These are phyloP conservation scores for Royoungia palumana DNA, from an alignment of 768 basidiomycete genomes.

Conservation along the genomic window DNA sequence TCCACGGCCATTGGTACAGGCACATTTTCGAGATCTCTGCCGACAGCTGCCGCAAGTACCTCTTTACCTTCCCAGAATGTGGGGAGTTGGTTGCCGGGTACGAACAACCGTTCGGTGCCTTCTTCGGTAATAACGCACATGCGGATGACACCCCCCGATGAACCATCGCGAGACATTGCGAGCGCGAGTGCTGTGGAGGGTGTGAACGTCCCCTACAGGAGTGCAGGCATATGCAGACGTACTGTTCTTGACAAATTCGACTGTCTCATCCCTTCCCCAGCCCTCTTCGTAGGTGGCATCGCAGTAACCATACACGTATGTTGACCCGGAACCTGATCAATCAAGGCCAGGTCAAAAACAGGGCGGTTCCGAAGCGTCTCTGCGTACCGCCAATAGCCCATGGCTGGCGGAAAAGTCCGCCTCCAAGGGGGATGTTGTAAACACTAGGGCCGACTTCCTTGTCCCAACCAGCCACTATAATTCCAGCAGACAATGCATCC, in stretches of 20 bases:
- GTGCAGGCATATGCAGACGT: constrained; percentile 31
- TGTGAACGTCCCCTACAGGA: constrained; percentile 2
- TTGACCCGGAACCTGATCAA: constrained; percentile 81
- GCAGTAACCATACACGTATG: constrained; percentile 98
- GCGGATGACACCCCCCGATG: constrained; percentile 94
- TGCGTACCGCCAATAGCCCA: constrained; percentile 95
- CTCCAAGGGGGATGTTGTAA: constrained; percentile 95
- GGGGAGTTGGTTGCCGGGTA: constrained; percentile 87
- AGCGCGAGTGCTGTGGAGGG: constrained; percentile 70
- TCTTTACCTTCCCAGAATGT: constrained; percentile 87
- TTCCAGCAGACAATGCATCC: constrained; percentile 82
- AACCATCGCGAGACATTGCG: constrained; percentile 97
- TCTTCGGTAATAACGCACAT: constrained; percentile 97
- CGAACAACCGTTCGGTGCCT: constrained; percentile 86
- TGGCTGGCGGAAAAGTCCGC: constrained; percentile 93
- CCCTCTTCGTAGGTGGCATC: constrained; percentile 96
- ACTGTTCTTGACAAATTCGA: constrained; percentile 97
- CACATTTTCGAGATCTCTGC: constrained; percentile 17
- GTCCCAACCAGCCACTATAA: constrained; percentile 99
- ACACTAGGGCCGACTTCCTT: constrained; percentile 86
- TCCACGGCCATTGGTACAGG: constrained; percentile 47
- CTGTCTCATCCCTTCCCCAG: constrained; percentile 85
- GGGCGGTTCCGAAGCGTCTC: background rate
- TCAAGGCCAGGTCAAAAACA: background rate
- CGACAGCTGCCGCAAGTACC: constrained; percentile 45